phyloP scores from a whole-genome alignment of 306 rosid species.

The Prunus dulcis region DNA sequence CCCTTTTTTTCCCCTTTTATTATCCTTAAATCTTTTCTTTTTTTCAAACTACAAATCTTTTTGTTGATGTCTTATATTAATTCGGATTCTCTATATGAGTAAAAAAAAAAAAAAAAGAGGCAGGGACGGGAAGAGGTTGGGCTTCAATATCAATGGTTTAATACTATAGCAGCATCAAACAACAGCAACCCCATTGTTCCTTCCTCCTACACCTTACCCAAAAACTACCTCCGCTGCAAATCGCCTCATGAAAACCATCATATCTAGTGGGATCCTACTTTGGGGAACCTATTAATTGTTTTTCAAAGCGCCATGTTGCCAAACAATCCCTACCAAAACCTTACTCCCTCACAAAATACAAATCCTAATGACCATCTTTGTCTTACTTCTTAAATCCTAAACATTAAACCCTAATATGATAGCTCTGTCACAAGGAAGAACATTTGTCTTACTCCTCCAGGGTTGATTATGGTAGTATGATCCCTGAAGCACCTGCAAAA shows the following conservation, averaged over 20 bases:
- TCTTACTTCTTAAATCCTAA: no score
- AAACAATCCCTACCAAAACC: background rate
- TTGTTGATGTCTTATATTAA: background rate
- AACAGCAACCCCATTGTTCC: no score
- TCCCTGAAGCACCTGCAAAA: slow-evolving; percentile 31
- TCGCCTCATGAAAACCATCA: background rate
- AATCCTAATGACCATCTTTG: background rate
- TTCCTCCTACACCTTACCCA: background rate
- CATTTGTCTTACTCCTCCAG: slow-evolving; percentile 35
- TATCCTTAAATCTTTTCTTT: background rate
- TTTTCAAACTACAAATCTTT: background rate
- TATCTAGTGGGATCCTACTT: background rate
- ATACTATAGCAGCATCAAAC: background rate
- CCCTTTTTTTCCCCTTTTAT: background rate
- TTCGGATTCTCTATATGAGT: background rate
- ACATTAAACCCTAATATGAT: background rate
- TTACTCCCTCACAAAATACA: background rate
- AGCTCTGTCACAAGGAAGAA: slow-evolving; percentile 31
- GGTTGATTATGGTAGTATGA: slow-evolving; percentile 31
- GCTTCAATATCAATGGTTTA: background rate
- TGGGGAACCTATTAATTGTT: background rate
- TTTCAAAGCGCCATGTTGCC: background rate
- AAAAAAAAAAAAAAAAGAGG: background rate
- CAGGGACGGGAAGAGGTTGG: background rate
- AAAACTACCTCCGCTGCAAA: background rate